phyloP scores from a whole-genome alignment of 2,329 filamentous ascomycete species.

The Phoma sp. region DNA sequence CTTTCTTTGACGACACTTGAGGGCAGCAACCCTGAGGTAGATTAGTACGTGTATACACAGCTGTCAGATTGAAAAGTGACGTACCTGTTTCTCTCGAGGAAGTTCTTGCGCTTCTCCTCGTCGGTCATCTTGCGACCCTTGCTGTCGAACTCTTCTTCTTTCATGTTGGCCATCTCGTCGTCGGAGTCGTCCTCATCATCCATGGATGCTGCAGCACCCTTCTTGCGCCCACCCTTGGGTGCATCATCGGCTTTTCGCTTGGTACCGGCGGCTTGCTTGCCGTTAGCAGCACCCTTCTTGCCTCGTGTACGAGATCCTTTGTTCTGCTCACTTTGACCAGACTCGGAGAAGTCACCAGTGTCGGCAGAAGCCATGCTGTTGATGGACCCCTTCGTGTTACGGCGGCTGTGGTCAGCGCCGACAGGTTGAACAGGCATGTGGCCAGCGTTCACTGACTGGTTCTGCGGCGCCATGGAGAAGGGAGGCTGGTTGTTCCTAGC shows the following conservation, averaged over 20 bases:
- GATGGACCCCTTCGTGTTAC: conserved; percentile 57
- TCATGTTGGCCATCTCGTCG: conserved; percentile 45
- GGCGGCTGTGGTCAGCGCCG: conserved; percentile 59
- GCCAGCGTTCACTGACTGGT: conserved; percentile 50
- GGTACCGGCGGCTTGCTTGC: conserved; percentile 44
- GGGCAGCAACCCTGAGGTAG: conserved; percentile 77
- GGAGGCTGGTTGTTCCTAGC: conserved; percentile 60
- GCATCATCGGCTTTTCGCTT: conserved; percentile 81
- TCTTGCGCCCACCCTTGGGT: conserved; percentile 69
- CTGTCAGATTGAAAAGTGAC: conserved; percentile 35
- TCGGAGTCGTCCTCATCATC: conserved; percentile 54
- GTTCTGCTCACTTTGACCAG: conserved; percentile 67
- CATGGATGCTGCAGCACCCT: conserved; percentile 65
- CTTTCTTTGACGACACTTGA: conserved; percentile 97
- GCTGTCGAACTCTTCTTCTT: conserved; percentile 49
- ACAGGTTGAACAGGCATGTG: conserved; percentile 56
- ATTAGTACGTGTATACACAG: conserved; percentile 28
- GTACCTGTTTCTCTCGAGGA: conserved; percentile 93
- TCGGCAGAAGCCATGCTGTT: conserved; percentile 64
- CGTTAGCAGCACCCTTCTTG: conserved; percentile 46
- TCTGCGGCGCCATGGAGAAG: conserved; percentile 53
- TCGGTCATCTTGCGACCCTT: conserved; percentile 91
- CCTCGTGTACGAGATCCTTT: conserved; percentile 57
- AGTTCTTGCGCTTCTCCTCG: conserved; percentile 98
- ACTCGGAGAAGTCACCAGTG: conserved; percentile 74